Evolutionary conservation across 1,139 yeast species (phyloP), one percentile per base, ranked within the genome.

Genomic region (Candida tropicalis): DNA sequence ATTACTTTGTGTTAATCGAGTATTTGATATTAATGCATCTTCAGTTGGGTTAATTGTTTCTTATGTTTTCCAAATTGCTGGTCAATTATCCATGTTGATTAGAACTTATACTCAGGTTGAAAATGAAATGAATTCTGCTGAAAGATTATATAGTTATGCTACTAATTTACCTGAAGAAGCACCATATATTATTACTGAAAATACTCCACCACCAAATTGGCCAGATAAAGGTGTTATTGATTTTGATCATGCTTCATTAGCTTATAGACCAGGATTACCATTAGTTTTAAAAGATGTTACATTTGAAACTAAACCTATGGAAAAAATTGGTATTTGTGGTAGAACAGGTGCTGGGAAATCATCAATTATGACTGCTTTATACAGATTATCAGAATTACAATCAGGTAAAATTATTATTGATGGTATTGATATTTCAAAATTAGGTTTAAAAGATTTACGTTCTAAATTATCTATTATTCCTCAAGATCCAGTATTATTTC

Each of bases 401-500:
- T 46, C 59, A 0, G 93, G 93, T 5, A 52, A 57, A 12, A 74
- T 84, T 40, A 45, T 55, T 2, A 80, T 85, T 53, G 91, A 84
- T 58, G 86, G 74, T 1, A 53, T 82, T 27, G 86, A 84, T 56
- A 80, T 80, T 42, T 61, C 80, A 1, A 63, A 77, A 25, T 77
- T 93, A 54, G 97, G 97, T 5, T 75, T 93, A 51, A 77, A 75
- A 43, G 84, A 82, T 49, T 74, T 93, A 53, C 83, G 99, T 50
- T 69, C 84, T 73, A 59, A 87, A 70, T 87, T 54, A 81, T 67
- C 96, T 1, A 90, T 90, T 54, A 90, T 90, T 61, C 97, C 97
- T 11, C 97, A 90, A 66, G 97, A 90, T 60, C 97, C 97, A 16
- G 89, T 95, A 0, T 68, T 90, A 56, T 90, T 90, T 64, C 75